phyloP scores from a whole-genome alignment of 2,329 filamentous ascomycete species.

The Aspergillus arachidicola region DNA sequence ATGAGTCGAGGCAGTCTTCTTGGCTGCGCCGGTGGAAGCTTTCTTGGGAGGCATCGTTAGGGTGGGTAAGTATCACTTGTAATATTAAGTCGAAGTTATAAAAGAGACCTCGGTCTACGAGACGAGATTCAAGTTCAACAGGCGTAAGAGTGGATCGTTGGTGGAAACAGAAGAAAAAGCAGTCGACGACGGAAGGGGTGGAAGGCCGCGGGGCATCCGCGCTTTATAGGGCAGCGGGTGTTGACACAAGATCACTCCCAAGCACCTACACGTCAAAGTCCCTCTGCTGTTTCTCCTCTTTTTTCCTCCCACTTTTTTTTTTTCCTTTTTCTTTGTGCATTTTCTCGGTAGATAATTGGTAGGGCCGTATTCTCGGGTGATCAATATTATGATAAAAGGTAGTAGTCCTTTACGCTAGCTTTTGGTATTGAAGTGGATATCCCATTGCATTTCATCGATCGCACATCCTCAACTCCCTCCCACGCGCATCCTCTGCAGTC shows the following conservation, averaged over 20 bases:
- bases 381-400: neutral
- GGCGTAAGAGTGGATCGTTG: slow-evolving; percentile 20
- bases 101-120: slow-evolving; percentile 13
- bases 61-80: slow-evolving; percentile 19
- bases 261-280: slow-evolving; percentile 27
- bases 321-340: slow-evolving; percentile 3
- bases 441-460: neutral
- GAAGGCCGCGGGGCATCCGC: slow-evolving; percentile 44
- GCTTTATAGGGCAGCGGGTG: slow-evolving; percentile 46
- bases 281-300: slow-evolving; percentile 16
- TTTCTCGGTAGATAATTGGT: slow-evolving; percentile 17
- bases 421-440: neutral
- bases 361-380: slow-evolving; percentile 6
- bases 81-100: slow-evolving; percentile 9
- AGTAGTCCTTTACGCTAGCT: neutral
- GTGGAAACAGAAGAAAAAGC: slow-evolving; percentile 32
- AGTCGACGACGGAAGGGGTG: slow-evolving; percentile 40
- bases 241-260: slow-evolving; percentile 46
- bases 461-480: slow-evolving; percentile 5
- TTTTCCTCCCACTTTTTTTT: slow-evolving; percentile 7
- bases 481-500: neutral
- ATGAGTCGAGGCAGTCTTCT: slow-evolving; percentile 62
- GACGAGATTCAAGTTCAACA: slow-evolving; percentile 5
- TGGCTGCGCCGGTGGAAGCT: slow-evolving; percentile 55
- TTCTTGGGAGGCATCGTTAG: slow-evolving; percentile 68